Evolutionary conservation across 192 early-diverging fungal species (phyloP).

Genomic region (Podila epigama): DNA sequence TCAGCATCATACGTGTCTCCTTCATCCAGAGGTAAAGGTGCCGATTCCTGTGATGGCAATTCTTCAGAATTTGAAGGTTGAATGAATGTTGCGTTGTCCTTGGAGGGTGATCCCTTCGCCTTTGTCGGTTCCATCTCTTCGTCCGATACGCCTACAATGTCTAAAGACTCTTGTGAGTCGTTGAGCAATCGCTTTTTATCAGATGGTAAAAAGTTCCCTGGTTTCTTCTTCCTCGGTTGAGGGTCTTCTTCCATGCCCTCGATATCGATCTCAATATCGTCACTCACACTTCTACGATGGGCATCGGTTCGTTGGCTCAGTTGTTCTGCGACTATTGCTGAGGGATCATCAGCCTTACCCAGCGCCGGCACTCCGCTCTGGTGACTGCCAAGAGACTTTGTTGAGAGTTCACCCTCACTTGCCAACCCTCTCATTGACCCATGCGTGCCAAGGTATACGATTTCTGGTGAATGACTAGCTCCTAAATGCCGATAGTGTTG

Average conservation of each 20-base stretch:
- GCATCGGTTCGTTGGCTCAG: too few relatives aligned
- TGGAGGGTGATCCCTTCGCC: background rate
- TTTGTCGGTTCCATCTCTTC: conserved; percentile 9
- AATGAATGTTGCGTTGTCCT: background rate
- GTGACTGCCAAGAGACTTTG: background rate
- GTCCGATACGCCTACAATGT: conserved; percentile 19
- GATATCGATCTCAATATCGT: background rate
- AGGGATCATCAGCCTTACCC: too few relatives aligned
- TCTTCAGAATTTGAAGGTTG: too few relatives aligned
- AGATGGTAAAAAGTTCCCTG: background rate
- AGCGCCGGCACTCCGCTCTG: too few relatives aligned
- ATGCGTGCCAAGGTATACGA: background rate
- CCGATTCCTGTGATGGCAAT: too few relatives aligned
- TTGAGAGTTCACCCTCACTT: background rate
- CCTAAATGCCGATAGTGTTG: background rate
- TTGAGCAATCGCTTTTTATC: background rate
- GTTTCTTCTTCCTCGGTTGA: background rate
- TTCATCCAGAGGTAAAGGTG: conserved; percentile 5
- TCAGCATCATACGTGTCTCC: conserved; percentile 9
- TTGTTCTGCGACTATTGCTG: too few relatives aligned
- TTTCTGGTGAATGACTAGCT: background rate
- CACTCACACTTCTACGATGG: background rate
- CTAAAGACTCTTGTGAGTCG: conserved; percentile 5
- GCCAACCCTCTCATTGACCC: background rate
- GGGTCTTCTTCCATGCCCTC: background rate